Conservation (phyloP, 2,329 filamentous ascomycete genomes). For the Sodiomyces alkalinus region DNA sequence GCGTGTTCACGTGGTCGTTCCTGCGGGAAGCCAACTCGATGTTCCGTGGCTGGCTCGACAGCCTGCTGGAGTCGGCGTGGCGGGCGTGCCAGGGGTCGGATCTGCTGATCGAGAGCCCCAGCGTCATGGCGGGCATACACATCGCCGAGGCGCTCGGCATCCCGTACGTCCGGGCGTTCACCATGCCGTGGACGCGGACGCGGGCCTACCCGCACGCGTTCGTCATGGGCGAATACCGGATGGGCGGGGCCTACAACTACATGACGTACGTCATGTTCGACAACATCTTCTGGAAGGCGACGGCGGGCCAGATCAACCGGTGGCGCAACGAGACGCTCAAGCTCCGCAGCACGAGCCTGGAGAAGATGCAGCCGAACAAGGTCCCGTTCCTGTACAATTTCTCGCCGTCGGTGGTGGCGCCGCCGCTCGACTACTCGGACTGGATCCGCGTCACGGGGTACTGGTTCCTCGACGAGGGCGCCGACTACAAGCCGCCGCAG, state of each 20-base stretch:
- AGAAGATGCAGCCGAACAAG: slow-evolving; percentile 90
- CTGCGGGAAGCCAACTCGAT: slow-evolving; percentile 72
- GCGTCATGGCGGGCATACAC: slow-evolving; percentile 94
- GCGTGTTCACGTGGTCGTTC: slow-evolving; percentile 91
- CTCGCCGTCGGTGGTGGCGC: slow-evolving; percentile 82
- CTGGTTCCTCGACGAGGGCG: slow-evolving; percentile 82
- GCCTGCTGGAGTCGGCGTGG: slow-evolving; percentile 70
- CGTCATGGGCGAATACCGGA: slow-evolving; percentile 79
- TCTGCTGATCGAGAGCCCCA: slow-evolving; percentile 85
- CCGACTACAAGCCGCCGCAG: slow-evolving; percentile 53
- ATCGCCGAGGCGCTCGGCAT: slow-evolving; percentile 87
- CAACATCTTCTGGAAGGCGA: slow-evolving; percentile 91
- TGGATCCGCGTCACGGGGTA: slow-evolving; percentile 97
- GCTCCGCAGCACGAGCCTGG: slow-evolving; percentile 65
- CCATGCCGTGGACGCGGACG: slow-evolving; percentile 97
- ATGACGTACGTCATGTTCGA: slow-evolving; percentile 95
- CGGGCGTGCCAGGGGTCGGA: slow-evolving; percentile 73
- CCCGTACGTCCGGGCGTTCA: slow-evolving; percentile 93
- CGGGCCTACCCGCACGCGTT: slow-evolving; percentile 95
- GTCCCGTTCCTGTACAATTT: slow-evolving; percentile 99
- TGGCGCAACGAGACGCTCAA: slow-evolving; percentile 76
- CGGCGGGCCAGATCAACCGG: slow-evolving; percentile 76
- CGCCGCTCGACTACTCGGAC: slow-evolving; percentile 87
- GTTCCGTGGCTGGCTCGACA: slow-evolving; percentile 91
- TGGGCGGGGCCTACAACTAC: slow-evolving; percentile 91